Conservation (phyloP, 345 rosid species). For the Xanthoceras sorbifolium region DNA sequence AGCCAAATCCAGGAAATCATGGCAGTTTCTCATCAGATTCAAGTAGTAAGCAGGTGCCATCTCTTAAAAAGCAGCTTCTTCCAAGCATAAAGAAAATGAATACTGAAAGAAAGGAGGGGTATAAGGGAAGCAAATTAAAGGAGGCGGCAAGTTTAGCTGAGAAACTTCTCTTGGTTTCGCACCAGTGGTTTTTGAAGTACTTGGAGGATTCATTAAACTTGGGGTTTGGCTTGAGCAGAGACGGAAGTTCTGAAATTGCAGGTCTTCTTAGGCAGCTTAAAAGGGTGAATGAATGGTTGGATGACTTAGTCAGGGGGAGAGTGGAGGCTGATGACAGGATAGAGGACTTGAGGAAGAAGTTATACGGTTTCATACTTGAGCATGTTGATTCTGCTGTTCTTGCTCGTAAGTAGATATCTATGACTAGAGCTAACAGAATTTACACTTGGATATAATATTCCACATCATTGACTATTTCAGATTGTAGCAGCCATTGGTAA, state of each 20-base stretch:
- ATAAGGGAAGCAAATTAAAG: slow-evolving; percentile 32
- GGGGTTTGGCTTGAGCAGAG: slow-evolving; percentile 28
- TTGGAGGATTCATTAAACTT: slow-evolving; percentile 42
- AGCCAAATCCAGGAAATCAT: slow-evolving; percentile 22
- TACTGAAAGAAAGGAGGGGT: slow-evolving; percentile 18
- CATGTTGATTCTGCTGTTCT: slow-evolving; percentile 36
- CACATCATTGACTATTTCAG: slow-evolving; percentile 8
- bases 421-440: slow-evolving; percentile 6
- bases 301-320: slow-evolving; percentile 29
- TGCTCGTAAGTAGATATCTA: slow-evolving; percentile 17
- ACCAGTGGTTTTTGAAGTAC: slow-evolving; percentile 52
- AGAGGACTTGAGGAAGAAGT: slow-evolving; percentile 44
- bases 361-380: slow-evolving; percentile 39
- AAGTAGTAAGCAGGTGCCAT: slow-evolving; percentile 21
- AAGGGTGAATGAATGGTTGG: slow-evolving; percentile 45
- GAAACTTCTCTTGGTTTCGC: slow-evolving; percentile 40
- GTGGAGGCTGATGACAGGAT: slow-evolving; percentile 31
- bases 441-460: background rate
- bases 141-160: slow-evolving; percentile 41
- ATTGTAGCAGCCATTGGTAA: background rate
- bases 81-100: slow-evolving; percentile 20
- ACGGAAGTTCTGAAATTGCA: slow-evolving; percentile 31
- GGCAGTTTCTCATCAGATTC: slow-evolving; percentile 5
- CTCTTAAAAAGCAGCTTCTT: slow-evolving; percentile 16
- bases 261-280: slow-evolving; percentile 41